Base-by-base conservation (phyloP, 2,329 filamentous ascomycete genomes). In the Thelonectria blattea region DNA sequence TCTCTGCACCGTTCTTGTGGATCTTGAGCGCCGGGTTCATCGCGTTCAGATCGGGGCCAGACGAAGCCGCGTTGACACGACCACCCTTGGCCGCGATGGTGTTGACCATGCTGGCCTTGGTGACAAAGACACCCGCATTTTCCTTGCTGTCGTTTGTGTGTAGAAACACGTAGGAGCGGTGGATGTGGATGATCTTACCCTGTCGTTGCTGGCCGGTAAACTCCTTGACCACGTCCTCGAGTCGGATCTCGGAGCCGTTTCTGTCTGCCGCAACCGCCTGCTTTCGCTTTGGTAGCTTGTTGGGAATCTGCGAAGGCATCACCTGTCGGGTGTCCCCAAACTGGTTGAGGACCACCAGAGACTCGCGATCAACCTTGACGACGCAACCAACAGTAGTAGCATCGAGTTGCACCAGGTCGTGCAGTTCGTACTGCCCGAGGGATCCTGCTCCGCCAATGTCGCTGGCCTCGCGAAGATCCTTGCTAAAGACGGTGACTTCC, bases 401-500 rank as follows among this genome's bases (percentile, higher is more conserved):
- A 75, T 98, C 94, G 62, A 99, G 86, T 77, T 98, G 93, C 14
- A 99, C 92, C 24, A 99, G 84, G 74, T 99, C 95, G 69, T 96
- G 92, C 34, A 99, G 87, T 68, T 93, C 91, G 75, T 91, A 98
- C 76, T 96, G 91, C 11, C 92, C 92, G n/a, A 94, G 80, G 32
- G 88, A 87, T 27, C 92, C 91, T 71, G 93, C 89, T 15, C 92
- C 93, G 64, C 93, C 93, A 68, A 93, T 92, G 73, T 98, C 95
- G 56, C 92, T 92, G 27, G 95, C 95, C 76, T 97, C 92, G 67
- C 96, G 88, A 62, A 99, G 80, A 79, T 99, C 95, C 75, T 96
- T 97, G 80, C 94, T 97, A 74, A 99, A 99, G 34, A 99, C 95
- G 0, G 93, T 97, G 68, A 99, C 93, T 74, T 99, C 95, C 53